Base-by-base conservation (phyloP, 352 stramenopile species). In the Globisporangium paroecandrum region DNA sequence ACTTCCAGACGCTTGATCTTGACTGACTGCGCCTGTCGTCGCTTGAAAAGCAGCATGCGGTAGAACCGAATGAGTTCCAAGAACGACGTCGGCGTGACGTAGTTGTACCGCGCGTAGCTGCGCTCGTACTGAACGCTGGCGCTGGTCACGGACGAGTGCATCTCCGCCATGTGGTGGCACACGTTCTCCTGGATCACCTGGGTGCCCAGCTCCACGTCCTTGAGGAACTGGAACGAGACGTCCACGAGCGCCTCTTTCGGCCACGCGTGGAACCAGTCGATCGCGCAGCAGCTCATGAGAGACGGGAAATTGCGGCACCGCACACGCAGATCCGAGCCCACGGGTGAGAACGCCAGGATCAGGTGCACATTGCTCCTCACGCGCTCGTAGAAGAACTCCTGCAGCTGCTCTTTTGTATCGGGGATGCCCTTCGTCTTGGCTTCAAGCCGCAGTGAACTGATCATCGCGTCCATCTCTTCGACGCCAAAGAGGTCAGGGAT, bases 51-150 rank as follows among this genome's bases (percentile, higher is more conserved):
- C 3, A 98, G 74, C 20, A 73, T 82, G 46, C 94, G 95, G 65
- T 97, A 98, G 58, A 98, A 98, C 8, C 82, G 78, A 66, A 98
- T 98, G 0, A 98, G 71, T 69, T 98, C 93, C 18, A 98, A 69
- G 60, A 98, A 98, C 1, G 82, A 97, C 38, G 94, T 98, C 2
- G 93, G 93, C 0, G 93, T 98, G 56, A 96, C 93, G 71, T 98
- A 98, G 70, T 98, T 98, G 70, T 89, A 94, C 9, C 93, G 77
- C 1, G 81, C 82, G 34, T 89, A 87, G 20, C 76, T 77, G 25
- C 85, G 85, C 7, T 89, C 84, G 66, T 97, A 98, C 55, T 84
- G 62, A 0, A 74, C 55, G 9, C 91, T 97, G 0, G 89, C 85
- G 7, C 65, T 68, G 2, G 87, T 94, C n/a, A 98, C 93, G 0